Evolutionary conservation across 495 filamentous ascomycete species (phyloP).

Genomic region (Trichoderma reesei): DNA sequence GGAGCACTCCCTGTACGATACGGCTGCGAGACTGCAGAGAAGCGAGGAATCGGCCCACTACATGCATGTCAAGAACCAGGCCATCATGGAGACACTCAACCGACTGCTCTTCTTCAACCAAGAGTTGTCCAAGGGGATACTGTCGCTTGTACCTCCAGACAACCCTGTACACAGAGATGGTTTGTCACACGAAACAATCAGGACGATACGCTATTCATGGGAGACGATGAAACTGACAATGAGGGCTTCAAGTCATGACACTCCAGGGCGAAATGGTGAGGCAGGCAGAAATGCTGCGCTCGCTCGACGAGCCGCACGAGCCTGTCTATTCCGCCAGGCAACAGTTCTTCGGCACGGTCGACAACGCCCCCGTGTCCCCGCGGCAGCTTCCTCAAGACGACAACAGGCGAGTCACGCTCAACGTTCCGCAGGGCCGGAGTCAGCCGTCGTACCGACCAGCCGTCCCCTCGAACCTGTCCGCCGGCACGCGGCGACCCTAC

Average conservation of each 20-base stretch:
- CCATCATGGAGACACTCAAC: conserved; percentile 69
- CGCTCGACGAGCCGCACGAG: conserved; percentile 66
- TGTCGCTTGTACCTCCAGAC: conserved; percentile 57
- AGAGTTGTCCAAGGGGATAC: conserved; percentile 64
- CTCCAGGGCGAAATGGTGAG: conserved; percentile 81
- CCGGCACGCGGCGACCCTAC: conserved; percentile 65
- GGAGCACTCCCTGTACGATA: conserved; percentile 75
- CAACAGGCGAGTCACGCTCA: conserved; percentile 53
- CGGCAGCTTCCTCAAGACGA: conserved; percentile 85
- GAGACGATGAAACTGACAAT: conserved; percentile 14
- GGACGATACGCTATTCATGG: not conserved
- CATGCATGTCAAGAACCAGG: conserved; percentile 70
- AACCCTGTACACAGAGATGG: conserved; percentile 52
- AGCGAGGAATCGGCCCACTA: conserved; percentile 75
- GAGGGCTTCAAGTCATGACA: conserved; percentile 47
- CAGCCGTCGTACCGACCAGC: conserved; percentile 60
- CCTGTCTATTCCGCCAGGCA: conserved; percentile 63
- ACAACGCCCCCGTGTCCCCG: conserved; percentile 81
- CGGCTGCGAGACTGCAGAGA: conserved; percentile 62
- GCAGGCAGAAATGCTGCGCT: conserved; percentile 63
- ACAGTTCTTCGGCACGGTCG: conserved; percentile 66
- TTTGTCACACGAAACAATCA: conserved; percentile 28
- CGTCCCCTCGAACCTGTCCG: conserved; percentile 65
- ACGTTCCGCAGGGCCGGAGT: conserved; percentile 36
- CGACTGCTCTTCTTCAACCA: conserved; percentile 59